Conservation (phyloP, 208 protist species). For the Wallacemonas sp. region DNA sequence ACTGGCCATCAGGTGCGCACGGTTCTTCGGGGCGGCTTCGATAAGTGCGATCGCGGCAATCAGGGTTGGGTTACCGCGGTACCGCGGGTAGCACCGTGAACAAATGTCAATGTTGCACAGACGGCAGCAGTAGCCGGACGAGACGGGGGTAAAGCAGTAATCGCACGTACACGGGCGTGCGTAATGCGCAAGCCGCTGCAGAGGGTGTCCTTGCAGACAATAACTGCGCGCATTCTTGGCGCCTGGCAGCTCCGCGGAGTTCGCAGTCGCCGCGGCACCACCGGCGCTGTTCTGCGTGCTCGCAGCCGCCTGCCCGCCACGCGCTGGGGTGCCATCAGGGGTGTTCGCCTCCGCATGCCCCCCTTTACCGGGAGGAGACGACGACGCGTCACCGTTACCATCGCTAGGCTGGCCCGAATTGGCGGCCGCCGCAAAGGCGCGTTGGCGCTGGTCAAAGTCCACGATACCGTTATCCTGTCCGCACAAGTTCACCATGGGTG, state of each 20-base stretch:
- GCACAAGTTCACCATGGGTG: slow-evolving; percentile 63
- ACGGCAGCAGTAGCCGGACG: slow-evolving; percentile 41
- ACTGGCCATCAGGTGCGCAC: slow-evolving; percentile 63
- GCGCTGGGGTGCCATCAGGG: too few species aligned
- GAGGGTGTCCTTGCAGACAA: slow-evolving; percentile 59
- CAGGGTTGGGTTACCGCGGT: slow-evolving; percentile 38
- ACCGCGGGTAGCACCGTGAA: slow-evolving; percentile 38
- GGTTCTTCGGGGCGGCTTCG: slow-evolving; percentile 21
- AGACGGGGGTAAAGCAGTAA: slow-evolving; percentile 29
- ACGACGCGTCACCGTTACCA: too few species aligned
- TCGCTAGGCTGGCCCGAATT: too few species aligned
- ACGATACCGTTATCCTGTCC: slow-evolving; percentile 15
- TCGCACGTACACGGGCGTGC: slow-evolving; percentile 29
- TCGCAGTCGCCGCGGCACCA: not conserved
- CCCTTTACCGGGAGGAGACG: too few species aligned
- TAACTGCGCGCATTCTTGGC: slow-evolving; percentile 23
- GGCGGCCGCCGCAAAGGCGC: not conserved
- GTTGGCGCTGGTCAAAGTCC: not conserved
- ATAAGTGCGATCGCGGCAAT: slow-evolving; percentile 13
- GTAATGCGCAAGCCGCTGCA: slow-evolving; percentile 26
- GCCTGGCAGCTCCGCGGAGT: not conserved
- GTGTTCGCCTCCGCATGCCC: too few species aligned
- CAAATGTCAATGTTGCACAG: slow-evolving; percentile 67
- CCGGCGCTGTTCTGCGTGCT: not conserved
- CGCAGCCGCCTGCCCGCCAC: not conserved